phyloP scores from a whole-genome alignment of 371 early-diverging fungal genomes.

The Mycotypha africana region DNA sequence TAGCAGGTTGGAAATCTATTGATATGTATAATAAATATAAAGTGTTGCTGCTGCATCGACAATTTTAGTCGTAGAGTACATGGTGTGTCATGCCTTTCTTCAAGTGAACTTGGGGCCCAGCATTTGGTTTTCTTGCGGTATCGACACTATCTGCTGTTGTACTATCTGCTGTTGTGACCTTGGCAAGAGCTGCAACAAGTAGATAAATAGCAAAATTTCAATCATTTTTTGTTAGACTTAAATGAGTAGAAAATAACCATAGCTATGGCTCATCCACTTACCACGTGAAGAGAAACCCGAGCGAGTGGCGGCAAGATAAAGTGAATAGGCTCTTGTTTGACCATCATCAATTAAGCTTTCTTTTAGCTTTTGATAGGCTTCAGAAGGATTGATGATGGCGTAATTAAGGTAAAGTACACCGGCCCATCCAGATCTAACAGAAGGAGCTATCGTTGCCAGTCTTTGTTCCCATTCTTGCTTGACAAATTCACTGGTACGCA shows the following conservation, averaged over 20 bases:
- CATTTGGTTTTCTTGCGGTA: too few species aligned
- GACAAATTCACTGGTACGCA: conserved; percentile 46
- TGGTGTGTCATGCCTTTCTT: too few species aligned
- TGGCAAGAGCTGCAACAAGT: too few species aligned
- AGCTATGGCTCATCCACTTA: conserved; percentile 1
- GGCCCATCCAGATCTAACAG: conserved; percentile 45
- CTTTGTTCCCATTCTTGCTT: conserved; percentile 51
- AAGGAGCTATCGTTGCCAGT: conserved; percentile 20
- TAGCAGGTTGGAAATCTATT: too few species aligned
- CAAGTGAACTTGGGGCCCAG: too few species aligned
- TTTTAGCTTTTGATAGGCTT: conserved; percentile 36
- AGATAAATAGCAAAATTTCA: background rate
- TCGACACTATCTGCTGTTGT: too few species aligned
- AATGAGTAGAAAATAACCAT: background rate
- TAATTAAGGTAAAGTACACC: conserved; percentile 54
- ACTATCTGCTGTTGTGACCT: too few species aligned
- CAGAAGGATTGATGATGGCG: conserved; percentile 40
- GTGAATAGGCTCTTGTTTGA: conserved; percentile 51
- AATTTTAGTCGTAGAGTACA: too few species aligned
- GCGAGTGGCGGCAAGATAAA: conserved; percentile 52
- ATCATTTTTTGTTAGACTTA: background rate
- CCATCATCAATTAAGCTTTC: conserved; percentile 51
- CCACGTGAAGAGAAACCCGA: conserved; percentile 24
- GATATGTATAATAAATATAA: too few species aligned
- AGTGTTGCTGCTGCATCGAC: too few species aligned